These are phyloP conservation scores for Curvularia lunata DNA, from an alignment of 2,329 filamentous ascomycete genomes.

Conservation along the genomic window DNA sequence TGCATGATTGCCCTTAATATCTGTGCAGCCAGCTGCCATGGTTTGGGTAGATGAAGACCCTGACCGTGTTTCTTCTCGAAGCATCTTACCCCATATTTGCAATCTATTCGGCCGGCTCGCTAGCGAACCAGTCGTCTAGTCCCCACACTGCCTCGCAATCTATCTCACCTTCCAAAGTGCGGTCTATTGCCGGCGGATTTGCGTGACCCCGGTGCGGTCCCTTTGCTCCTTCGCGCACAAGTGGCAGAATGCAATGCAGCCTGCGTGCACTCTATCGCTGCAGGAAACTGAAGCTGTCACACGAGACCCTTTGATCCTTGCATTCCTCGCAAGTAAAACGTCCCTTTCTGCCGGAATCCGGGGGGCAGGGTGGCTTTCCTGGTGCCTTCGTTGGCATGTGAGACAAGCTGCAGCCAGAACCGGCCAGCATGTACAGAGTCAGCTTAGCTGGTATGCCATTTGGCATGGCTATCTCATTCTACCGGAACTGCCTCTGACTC, in stretches of 20 bases:
- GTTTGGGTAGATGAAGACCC: slow-evolving; percentile 22
- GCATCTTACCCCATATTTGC: slow-evolving; percentile 42
- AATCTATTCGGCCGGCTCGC: slow-evolving; percentile 40
- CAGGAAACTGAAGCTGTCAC: slow-evolving; percentile 30
- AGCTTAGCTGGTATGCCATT: not conserved
- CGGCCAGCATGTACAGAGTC: slow-evolving; percentile 8
- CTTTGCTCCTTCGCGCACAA: slow-evolving; percentile 33
- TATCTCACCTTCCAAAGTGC: slow-evolving; percentile 30
- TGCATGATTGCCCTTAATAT: slow-evolving; percentile 32
- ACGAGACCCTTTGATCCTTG: slow-evolving; percentile 12
- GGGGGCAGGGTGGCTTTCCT: slow-evolving; percentile 1
- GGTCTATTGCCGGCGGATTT: slow-evolving; percentile 41
- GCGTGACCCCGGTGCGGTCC: slow-evolving; percentile 39
- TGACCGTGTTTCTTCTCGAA: slow-evolving; percentile 33
- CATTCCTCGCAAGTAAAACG: slow-evolving; percentile 23
- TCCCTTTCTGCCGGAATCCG: slow-evolving; percentile 20
- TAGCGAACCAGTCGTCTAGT: slow-evolving; percentile 29
- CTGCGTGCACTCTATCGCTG: slow-evolving; percentile 26
- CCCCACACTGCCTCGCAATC: slow-evolving; percentile 42
- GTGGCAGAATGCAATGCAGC: slow-evolving; percentile 23
- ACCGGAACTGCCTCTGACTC: slow-evolving; percentile 3
- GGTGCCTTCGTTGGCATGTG: not conserved
- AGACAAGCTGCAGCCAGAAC: slow-evolving; percentile 11
- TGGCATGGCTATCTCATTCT: slow-evolving; percentile 1
- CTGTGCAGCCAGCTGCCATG: slow-evolving; percentile 12